phyloP scores from a whole-genome alignment of 1,139 yeast genomes.

The Candida sanyaensis region DNA sequence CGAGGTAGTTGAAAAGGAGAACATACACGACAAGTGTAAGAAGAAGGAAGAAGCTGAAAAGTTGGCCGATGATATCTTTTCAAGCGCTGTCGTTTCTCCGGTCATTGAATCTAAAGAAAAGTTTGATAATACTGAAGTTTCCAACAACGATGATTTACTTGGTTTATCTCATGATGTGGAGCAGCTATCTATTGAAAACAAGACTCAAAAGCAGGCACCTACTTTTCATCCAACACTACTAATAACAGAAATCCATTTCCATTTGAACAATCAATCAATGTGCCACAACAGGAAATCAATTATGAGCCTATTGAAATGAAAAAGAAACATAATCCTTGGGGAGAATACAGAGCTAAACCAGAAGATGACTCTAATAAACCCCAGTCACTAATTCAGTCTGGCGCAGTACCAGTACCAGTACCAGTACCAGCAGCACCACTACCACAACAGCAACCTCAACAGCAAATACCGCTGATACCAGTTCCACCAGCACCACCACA shows the following conservation, averaged over 20 bases:
- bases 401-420: neutral
- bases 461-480: too few relatives aligned
- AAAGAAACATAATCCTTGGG: constrained; percentile 29
- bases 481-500: neutral
- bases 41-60: constrained; percentile 26
- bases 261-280: constrained; percentile 2
- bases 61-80: constrained; percentile 45
- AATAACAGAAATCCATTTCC: constrained; percentile 15
- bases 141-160: constrained; percentile 4
- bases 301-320: constrained; percentile 6
- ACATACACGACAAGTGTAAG: constrained; percentile 17
- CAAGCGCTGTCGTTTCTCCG: constrained; percentile 10
- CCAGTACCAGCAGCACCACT: too few relatives aligned
- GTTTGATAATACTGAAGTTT: neutral
- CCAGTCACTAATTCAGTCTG: neutral
- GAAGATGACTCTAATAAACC: neutral
- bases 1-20: constrained; percentile 13
- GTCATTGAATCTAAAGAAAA: neutral
- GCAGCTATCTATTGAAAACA: constrained; percentile 1
- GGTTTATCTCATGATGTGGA: constrained; percentile 7
- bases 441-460: too few relatives aligned
- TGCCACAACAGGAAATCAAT: constrained; percentile 11
- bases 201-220: neutral
- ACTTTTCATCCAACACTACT: constrained; percentile 7
- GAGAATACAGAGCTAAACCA: constrained; percentile 17